Conservation (phyloP, 768 basidiomycete genomes). For the Neoboletus subvelutipes region DNA sequence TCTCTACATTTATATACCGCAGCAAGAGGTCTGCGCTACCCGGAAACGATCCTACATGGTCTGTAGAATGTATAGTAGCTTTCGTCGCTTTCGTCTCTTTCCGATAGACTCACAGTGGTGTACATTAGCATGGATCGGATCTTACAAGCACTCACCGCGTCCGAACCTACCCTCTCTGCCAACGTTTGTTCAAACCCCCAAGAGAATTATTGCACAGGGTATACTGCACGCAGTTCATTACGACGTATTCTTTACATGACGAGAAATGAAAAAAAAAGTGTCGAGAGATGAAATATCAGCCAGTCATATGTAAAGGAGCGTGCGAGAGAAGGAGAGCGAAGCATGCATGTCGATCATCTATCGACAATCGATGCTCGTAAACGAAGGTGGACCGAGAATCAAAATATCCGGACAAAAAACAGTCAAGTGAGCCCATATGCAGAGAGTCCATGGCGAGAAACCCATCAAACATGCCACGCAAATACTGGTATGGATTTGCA, state of each 20-base stretch:
- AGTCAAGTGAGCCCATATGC: neutral
- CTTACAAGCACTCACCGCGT: too few relatives aligned
- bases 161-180: too few relatives aligned
- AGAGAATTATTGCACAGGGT: neutral
- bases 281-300: slow-evolving; percentile 7
- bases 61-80: neutral
- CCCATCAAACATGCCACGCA: neutral
- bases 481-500: neutral
- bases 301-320: slow-evolving; percentile 11
- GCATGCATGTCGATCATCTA: neutral
- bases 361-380: neutral
- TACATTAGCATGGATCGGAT: neutral
- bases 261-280: neutral
- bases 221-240: neutral
- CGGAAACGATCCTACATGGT: too few relatives aligned
- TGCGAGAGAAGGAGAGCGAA: neutral
- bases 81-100: neutral
- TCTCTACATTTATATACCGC: neutral
- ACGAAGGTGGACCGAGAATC: neutral
- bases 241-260: slow-evolving; percentile 7
- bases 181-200: neutral
- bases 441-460: slow-evolving; percentile 7
- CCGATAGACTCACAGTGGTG: neutral
- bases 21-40: neutral
- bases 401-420: neutral